Evolutionary conservation across 176 grass and related monocot genomes (phyloP), one percentile per base, ranked within the genome.

Genomic region (Alloteropsis semialata): DNA sequence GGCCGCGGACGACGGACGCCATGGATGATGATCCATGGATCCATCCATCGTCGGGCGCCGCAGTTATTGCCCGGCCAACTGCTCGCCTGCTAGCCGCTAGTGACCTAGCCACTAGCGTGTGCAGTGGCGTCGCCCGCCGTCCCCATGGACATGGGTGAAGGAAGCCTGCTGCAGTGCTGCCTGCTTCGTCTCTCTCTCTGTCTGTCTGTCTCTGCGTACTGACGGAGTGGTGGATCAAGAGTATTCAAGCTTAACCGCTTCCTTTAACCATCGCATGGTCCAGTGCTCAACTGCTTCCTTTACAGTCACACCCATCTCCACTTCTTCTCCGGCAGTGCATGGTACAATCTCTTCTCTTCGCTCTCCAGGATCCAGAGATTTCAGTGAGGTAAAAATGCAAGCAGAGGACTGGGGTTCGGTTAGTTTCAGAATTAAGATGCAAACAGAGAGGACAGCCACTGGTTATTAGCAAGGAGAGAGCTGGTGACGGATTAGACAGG

Each of bases 21-120:
- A n/a, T n/a, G n/a, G n/a, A n/a, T n/a, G n/a, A n/a, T n/a, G n/a
- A n/a, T n/a, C n/a, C n/a, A n/a, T n/a, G n/a, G n/a, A n/a, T n/a
- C 33, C 69, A 66, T 81, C 62, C 63, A 76, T 58, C 33, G 29
- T 30, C 3, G 10, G 54, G 65, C 58, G 63, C 36, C 3, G 21
- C 27, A 90, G 73, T 86, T 86, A 90, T 90, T 25, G 79, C 78
- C 12, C 17, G 65, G 13, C 88, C 79, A 86, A 49, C 84, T 14
- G 65, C 71, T 61, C 48, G 37, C 5, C 49, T 51, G 49, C 49
- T 45, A n/a, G n/a, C 5, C 41, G 41, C 41, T 18, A 50, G 46
- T 50, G 46, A 50, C 46, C 41, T 10, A 43, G 30, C 36, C 58
- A 69, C 62, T 24, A 5, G 65, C 38, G 65, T 16, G 57, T 28